These are phyloP conservation scores for Coemansia sp. DNA, from an alignment of 192 early-diverging fungal species.

Conservation along the genomic window DNA sequence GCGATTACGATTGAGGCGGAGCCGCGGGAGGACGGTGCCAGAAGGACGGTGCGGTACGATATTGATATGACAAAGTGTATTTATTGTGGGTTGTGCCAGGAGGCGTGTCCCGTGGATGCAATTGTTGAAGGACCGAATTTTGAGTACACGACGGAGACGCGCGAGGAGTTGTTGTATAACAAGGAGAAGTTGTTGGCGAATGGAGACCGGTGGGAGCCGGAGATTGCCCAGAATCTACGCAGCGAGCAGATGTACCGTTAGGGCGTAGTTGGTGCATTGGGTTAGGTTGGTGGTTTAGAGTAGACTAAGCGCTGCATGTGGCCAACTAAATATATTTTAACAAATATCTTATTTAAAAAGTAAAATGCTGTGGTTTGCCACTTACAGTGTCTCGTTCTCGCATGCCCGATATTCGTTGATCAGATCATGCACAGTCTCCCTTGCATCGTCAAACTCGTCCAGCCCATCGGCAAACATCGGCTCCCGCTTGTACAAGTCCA, in stretches of 20 bases:
- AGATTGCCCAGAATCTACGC: conserved; percentile 74
- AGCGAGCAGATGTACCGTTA: conserved; percentile 65
- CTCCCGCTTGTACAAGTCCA: conserved; percentile 90
- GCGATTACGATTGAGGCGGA: conserved; percentile 99
- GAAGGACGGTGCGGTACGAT: conserved; percentile 96
- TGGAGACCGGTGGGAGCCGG: conserved; percentile 98
- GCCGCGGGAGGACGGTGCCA: conserved; percentile 87
- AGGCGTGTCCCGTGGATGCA: conserved; percentile 95
- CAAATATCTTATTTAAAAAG: too few species aligned
- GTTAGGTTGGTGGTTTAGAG: too few species aligned
- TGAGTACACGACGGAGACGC: conserved; percentile 94
- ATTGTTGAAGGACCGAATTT: conserved; percentile 98
- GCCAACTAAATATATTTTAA: too few species aligned
- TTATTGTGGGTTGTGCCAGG: conserved; percentile 98
- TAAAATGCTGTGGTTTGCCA: too few species aligned
- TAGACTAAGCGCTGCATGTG: too few species aligned
- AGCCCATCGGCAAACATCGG: conserved; percentile 73
- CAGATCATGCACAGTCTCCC: conserved; percentile 86
- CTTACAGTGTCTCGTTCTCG: conserved; percentile 60
- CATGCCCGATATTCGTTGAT: conserved; percentile 95
- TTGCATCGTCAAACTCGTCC: conserved; percentile 91
- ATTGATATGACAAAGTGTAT: conserved; percentile 99
- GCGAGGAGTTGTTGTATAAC: conserved; percentile 97
- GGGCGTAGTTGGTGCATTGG: neutral
- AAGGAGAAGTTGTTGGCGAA: conserved; percentile 96